Percentiles rank a stretch among this genome's conserved stretches.
These are phyloP conservation scores for Pleurostoma richardsiae DNA, from an alignment of 2,329 filamentous ascomycete genomes.

Conservation along the genomic window DNA sequence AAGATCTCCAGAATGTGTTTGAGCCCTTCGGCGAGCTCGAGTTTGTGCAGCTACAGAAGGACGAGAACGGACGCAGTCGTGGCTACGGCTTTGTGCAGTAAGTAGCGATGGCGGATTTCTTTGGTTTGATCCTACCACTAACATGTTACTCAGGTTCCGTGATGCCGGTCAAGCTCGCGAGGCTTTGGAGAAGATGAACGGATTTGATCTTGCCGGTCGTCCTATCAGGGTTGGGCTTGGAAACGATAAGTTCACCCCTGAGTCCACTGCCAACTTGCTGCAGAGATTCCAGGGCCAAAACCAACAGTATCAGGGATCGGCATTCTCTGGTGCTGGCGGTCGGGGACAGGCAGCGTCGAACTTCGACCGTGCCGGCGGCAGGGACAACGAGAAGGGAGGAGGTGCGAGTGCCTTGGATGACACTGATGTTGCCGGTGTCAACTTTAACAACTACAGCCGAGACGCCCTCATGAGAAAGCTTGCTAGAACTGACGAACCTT, in stretches of 20 bases:
- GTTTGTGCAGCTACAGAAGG: slow-evolving; percentile 95
- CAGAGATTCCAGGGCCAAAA: slow-evolving; percentile 86
- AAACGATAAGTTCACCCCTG: slow-evolving; percentile 99
- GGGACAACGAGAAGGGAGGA: slow-evolving; percentile 84
- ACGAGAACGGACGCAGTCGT: slow-evolving; percentile 83
- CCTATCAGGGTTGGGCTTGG: slow-evolving; percentile 97
- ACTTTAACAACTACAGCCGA: slow-evolving; percentile 99
- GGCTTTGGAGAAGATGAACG: slow-evolving; percentile 98
- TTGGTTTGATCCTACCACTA: slow-evolving; percentile 17
- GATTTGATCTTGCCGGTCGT: slow-evolving; percentile 94
- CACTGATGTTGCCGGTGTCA: slow-evolving; percentile 94
- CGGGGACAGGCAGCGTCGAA: slow-evolving; percentile 79
- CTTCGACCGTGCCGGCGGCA: slow-evolving; percentile 86
- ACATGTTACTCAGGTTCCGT: slow-evolving; percentile 62
- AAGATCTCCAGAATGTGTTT: slow-evolving; percentile 92
- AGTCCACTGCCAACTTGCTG: slow-evolving; percentile 87
- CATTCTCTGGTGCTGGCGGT: slow-evolving; percentile 85
- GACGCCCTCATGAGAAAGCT: slow-evolving; percentile 98
- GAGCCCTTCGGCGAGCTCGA: slow-evolving; percentile 97
- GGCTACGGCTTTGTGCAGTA: slow-evolving; percentile 99
- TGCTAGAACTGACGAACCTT: slow-evolving; percentile 84
- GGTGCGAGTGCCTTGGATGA: slow-evolving; percentile 95
- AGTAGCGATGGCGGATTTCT: slow-evolving; percentile 30
- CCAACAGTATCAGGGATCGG: slow-evolving; percentile 78
- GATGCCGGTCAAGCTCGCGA: slow-evolving; percentile 89